A percentile compares a stretch with the other conserved stretches of the same genome.
Conservation (phyloP, 2,329 filamentous ascomycete species). For the Uncinocarpus reesii region DNA sequence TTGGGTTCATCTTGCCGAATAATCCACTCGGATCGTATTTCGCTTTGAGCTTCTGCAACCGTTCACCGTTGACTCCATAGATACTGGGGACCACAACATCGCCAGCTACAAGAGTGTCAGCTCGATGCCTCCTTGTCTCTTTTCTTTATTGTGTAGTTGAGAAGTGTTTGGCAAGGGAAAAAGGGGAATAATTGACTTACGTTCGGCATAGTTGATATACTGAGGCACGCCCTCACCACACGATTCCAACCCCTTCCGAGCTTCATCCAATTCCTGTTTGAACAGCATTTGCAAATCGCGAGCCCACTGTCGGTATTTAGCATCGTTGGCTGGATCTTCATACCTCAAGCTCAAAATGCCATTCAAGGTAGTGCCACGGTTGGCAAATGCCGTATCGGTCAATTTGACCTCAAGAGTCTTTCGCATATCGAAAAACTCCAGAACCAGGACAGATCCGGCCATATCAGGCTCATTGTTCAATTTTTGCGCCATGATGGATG, state of each 20-base stretch:
- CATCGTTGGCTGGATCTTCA: conserved; percentile 28
- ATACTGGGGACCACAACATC: conserved; percentile 30
- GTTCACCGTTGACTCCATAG: conserved; percentile 37
- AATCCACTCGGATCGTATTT: conserved; percentile 40
- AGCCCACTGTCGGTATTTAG: conserved; percentile 28
- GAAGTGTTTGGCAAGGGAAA: conserved; percentile 18
- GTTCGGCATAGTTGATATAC: conserved; percentile 28
- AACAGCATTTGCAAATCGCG: conserved; percentile 25
- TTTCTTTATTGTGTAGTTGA: conserved; percentile 15
- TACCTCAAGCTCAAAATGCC: conserved; percentile 31
- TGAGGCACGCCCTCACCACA: conserved; percentile 22
- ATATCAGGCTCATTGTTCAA: conserved; percentile 21
- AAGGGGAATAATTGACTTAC: conserved; percentile 12
- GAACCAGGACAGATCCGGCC: conserved; percentile 24
- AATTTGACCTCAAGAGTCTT: conserved; percentile 26
- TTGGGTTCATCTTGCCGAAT: conserved; percentile 38
- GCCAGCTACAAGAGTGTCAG: conserved; percentile 21
- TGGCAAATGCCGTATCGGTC: conserved; percentile 34
- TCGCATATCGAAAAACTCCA: conserved; percentile 33
- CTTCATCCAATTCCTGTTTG: conserved; percentile 22
- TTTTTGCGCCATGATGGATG: conserved; percentile 22
- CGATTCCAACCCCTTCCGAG: conserved; percentile 1
- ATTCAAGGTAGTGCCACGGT: conserved; percentile 35
- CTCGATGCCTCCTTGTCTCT: no score
- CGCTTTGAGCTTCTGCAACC: conserved; percentile 37